A percentile compares a stretch with the other conserved stretches of the same genome.
These are phyloP conservation scores for Saturnispora besseyi DNA, from an alignment of 805 yeast genomes.

Conservation along the genomic window DNA sequence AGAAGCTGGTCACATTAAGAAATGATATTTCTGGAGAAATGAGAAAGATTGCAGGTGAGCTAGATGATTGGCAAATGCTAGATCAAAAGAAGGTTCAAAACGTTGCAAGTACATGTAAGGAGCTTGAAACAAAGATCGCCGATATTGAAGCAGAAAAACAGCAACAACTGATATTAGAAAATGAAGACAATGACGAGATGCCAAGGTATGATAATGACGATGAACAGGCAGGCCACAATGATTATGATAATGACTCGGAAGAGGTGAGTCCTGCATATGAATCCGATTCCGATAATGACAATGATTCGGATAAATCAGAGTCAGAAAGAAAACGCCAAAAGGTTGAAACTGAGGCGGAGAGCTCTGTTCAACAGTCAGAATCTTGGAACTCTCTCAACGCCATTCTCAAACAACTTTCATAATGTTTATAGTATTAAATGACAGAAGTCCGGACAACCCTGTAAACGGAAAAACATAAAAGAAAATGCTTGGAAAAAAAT, in stretches of 20 bases:
- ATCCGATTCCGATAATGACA: slow-evolving; percentile 17
- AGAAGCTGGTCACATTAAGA: slow-evolving; percentile 17
- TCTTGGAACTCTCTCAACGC: slow-evolving; percentile 14
- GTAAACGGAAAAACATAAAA: neutral
- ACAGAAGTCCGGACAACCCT: neutral
- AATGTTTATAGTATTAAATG: neutral
- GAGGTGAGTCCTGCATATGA: slow-evolving; percentile 6
- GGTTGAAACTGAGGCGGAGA: neutral
- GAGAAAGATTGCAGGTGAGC: slow-evolving; percentile 21
- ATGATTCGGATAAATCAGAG: slow-evolving; percentile 15
- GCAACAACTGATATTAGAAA: slow-evolving; percentile 4
- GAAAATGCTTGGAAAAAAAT: neutral
- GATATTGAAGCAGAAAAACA: slow-evolving; percentile 2
- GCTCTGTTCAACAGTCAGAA: neutral
- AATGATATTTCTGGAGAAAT: slow-evolving; percentile 19
- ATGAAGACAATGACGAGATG: slow-evolving; percentile 3
- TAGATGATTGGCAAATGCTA: slow-evolving; percentile 26
- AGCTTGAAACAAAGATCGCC: slow-evolving; percentile 3
- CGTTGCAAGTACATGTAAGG: neutral
- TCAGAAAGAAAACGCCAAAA: slow-evolving; percentile 13
- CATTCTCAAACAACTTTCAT: slow-evolving; percentile 2
- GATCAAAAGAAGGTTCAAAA: slow-evolving; percentile 8
- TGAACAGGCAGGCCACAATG: neutral
- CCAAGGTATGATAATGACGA: neutral
- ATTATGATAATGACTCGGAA: neutral